Evolutionary conservation across 1,139 yeast species (phyloP).

Genomic region (Debaryomycetaceae sp.): DNA sequence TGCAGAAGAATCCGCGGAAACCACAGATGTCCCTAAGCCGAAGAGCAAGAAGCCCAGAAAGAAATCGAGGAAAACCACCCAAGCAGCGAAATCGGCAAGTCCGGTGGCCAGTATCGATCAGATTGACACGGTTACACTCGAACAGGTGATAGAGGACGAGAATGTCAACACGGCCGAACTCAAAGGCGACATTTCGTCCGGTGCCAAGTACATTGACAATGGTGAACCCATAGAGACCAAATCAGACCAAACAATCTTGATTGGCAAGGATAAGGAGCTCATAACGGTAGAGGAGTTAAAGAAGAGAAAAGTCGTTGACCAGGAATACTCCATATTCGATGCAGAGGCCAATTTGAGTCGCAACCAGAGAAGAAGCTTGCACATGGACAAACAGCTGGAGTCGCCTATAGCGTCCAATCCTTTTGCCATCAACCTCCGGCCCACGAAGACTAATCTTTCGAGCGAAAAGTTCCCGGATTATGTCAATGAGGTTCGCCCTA

Average conservation of each 20-base stretch:
- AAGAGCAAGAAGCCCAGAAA: no score
- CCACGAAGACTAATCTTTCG: slow-evolving; percentile 25
- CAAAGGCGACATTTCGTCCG: slow-evolving; percentile 5
- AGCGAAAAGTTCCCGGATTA: slow-evolving; percentile 28
- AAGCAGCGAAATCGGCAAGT: background rate
- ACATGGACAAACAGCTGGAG: slow-evolving; percentile 5
- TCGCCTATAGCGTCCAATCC: slow-evolving; percentile 15
- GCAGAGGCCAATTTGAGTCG: slow-evolving; percentile 8
- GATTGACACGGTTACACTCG: background rate
- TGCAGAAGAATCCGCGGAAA: no score
- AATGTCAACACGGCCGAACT: slow-evolving; percentile 1
- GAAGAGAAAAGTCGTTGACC: slow-evolving; percentile 7
- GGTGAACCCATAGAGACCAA: slow-evolving; percentile 6
- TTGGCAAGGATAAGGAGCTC: slow-evolving; percentile 8
- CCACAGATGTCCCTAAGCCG: no score
- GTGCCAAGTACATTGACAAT: slow-evolving; percentile 8
- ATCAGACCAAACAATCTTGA: slow-evolving; percentile 6
- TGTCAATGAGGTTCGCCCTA: slow-evolving; percentile 32
- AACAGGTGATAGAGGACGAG: background rate
- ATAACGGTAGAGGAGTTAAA: slow-evolving; percentile 9
- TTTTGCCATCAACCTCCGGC: slow-evolving; percentile 28
- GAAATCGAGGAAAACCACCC: no score
- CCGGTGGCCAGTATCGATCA: background rate
- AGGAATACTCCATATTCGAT: slow-evolving; percentile 8
- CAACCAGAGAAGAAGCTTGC: slow-evolving; percentile 8